Evolutionary conservation across 768 basidiomycete genomes (phyloP).

Genomic region (Sistotremastrum suecicum): DNA sequence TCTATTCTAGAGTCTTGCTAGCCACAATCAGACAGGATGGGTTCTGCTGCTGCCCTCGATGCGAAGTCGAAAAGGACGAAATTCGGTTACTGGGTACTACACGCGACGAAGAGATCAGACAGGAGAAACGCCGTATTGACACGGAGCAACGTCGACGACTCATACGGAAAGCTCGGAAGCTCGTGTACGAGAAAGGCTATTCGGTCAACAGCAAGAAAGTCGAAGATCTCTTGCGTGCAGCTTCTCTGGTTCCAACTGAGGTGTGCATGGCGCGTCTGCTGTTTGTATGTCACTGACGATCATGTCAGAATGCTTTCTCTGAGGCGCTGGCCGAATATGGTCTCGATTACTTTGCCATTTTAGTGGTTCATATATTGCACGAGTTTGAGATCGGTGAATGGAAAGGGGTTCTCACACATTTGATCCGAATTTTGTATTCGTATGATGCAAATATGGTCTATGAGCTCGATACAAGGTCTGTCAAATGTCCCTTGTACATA

Average conservation of each 20-base stretch:
- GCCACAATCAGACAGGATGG: conserved; percentile 25
- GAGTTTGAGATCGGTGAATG: conserved; percentile 28
- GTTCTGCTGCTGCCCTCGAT: conserved; percentile 25
- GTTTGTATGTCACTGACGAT: neutral
- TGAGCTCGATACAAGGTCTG: conserved; percentile 9
- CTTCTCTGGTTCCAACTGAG: conserved; percentile 18
- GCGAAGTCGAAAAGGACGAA: conserved; percentile 16
- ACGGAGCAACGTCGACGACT: neutral
- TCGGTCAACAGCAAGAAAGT: conserved; percentile 15
- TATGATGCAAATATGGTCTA: conserved; percentile 8
- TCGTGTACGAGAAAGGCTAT: conserved; percentile 16
- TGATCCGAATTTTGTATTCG: conserved; percentile 19
- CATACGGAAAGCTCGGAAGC: conserved; percentile 9
- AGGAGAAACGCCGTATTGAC: conserved; percentile 6
- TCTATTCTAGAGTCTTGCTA: conserved; percentile 18
- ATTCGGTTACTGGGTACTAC: conserved; percentile 18
- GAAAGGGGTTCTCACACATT: conserved; percentile 22
- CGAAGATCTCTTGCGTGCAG: conserved; percentile 12
- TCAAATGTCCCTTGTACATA: conserved; percentile 4
- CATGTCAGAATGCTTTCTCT: conserved; percentile 24
- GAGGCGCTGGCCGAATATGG: conserved; percentile 8
- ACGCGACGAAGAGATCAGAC: conserved; percentile 4
- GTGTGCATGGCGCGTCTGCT: conserved; percentile 8
- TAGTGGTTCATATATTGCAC: conserved; percentile 25
- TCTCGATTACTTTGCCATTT: conserved; percentile 14